Conservation (phyloP, 2,329 filamentous ascomycete genomes). For the Ustulina deusta region DNA sequence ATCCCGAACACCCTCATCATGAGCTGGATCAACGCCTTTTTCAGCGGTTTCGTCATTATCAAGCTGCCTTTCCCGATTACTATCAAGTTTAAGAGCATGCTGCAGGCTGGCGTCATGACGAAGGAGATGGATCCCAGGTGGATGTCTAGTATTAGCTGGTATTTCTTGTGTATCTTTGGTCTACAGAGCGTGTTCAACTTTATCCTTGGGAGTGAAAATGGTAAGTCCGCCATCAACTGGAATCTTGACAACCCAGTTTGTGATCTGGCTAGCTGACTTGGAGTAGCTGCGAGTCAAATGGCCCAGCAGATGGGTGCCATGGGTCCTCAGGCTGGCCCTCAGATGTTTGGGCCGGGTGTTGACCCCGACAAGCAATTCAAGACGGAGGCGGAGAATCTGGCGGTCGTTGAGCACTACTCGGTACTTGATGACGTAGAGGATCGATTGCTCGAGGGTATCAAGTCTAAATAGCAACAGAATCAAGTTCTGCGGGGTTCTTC, state of each 20-base stretch:
- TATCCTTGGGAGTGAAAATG: constrained; percentile 93
- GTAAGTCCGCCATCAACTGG: constrained; percentile 63
- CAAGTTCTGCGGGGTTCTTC: constrained; percentile 14
- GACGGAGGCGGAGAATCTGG: constrained; percentile 92
- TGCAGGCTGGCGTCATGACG: constrained; percentile 96
- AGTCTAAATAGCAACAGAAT: constrained; percentile 52
- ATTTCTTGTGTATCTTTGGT: constrained; percentile 97
- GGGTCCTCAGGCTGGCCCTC: constrained; percentile 70
- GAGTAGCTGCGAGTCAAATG: constrained; percentile 87
- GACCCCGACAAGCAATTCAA: constrained; percentile 96
- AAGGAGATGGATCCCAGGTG: constrained; percentile 96
- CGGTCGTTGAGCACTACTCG: constrained; percentile 93
- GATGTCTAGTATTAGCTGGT: constrained; percentile 99
- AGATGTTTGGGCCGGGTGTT: constrained; percentile 91
- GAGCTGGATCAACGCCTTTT: constrained; percentile 99
- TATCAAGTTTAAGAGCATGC: constrained; percentile 99
- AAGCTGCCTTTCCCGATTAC: constrained; percentile 98
- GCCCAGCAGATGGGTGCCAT: constrained; percentile 84
- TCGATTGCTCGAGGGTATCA: constrained; percentile 74
- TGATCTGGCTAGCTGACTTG: constrained; percentile 46
- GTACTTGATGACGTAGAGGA: constrained; percentile 90
- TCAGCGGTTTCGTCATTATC: constrained; percentile 98
- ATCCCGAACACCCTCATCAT: constrained; percentile 98
- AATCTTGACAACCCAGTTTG: neutral
- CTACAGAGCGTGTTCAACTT: constrained; percentile 98